A percentile compares a stretch with the other conserved stretches of the same genome.
Conservation (phyloP, 495 filamentous ascomycete species). For the Pseudotulostoma volvatum region DNA sequence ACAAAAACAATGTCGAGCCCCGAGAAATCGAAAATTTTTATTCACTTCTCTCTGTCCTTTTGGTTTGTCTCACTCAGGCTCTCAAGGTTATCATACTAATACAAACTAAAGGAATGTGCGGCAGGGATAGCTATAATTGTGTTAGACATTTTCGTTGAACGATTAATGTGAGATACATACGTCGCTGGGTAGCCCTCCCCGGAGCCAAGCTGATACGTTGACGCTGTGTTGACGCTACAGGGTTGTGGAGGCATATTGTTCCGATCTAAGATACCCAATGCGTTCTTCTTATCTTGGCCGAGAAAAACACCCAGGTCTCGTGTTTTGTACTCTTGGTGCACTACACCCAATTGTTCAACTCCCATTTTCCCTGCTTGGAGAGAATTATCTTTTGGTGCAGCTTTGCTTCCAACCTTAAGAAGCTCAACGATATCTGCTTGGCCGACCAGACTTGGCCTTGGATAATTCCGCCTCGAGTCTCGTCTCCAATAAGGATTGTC, state of each 20-base stretch:
- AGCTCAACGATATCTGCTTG: conserved; percentile 78
- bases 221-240: conserved; percentile 37
- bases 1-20: too few relatives aligned
- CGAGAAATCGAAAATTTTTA: conserved; percentile 1
- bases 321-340: conserved; percentile 58
- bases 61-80: background rate
- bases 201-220: conserved; percentile 28
- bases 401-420: conserved; percentile 68
- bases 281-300: conserved; percentile 43
- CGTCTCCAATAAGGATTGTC: conserved; percentile 99
- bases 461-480: conserved; percentile 71
- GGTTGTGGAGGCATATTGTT: conserved; percentile 75
- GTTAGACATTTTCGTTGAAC: background rate
- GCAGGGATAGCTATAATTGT: conserved; percentile 30
- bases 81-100: background rate
- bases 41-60: background rate
- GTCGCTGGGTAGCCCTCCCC: conserved; percentile 35
- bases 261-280: conserved; percentile 43
- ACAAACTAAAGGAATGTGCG: conserved; percentile 31
- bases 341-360: conserved; percentile 58
- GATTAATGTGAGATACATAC: conserved; percentile 25
- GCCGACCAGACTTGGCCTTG: conserved; percentile 59
- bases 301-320: conserved; percentile 56
- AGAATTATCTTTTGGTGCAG: conserved; percentile 59
- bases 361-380: conserved; percentile 71